Evolutionary conservation across 139 green algal species (phyloP), one percentile per base, ranked within the genome.

Genomic region (Astrephomene gubernaculifera): DNA sequence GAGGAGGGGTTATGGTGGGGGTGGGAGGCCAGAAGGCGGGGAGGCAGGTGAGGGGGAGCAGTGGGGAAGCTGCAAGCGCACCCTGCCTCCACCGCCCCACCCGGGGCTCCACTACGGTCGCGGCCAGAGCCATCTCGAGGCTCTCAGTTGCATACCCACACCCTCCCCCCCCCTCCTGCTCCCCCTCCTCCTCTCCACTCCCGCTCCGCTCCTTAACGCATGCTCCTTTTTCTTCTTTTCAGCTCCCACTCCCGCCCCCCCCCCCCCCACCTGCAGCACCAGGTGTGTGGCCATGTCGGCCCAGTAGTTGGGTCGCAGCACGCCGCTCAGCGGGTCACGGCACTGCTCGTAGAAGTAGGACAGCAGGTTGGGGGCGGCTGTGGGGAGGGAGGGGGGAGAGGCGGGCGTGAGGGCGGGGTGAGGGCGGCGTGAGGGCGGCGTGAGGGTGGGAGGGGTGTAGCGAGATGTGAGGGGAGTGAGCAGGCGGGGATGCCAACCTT

Each of bases 221-320:
- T 57, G 12, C 49, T 57, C 49, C 49, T 17, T 57, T 17, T 25
- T 57, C 49, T 57, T 12, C 49, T 57, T 17, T 17, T 17, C 49
- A 57, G 17, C 8, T 22, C 29, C 31, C 19, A 69, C 35, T 72
- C 35, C 65, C 36, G 36, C 71, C 71, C 44, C 14, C 49, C 72
- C 25, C 5, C 33, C 27, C 24, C 78, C 63, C 45, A 85, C 79
- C 65, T 85, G 79, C 43, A 85, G 63, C 44, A 85, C 64, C 63
- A 85, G 35, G 44, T 85, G 79, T 1, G 25, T 38, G 21, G 63
- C 63, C 64, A 85, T 43, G 63, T 85, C 79, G 1, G 44, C 64
- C 79, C 79, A 85, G 38, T 86, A 79, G 70, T 91, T 90, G 73
- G 83, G 79, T 22, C 38, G 63, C 60, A 93, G 76, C 60, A 91